phyloP scores from a whole-genome alignment of 2,329 filamentous ascomycete genomes.

The Ceratocystis harringtonii region DNA sequence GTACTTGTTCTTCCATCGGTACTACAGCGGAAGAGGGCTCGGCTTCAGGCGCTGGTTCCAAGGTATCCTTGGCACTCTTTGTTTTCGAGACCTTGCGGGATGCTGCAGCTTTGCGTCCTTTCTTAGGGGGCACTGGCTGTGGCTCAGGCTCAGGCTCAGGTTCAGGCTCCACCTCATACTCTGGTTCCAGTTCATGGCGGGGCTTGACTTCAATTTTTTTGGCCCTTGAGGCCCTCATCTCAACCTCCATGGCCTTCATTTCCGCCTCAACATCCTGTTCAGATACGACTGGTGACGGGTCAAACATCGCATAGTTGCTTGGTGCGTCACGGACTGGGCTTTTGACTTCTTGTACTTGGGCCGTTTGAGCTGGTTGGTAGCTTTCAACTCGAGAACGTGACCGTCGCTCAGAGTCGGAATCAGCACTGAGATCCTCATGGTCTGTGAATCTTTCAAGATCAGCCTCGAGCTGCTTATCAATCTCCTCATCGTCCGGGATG shows the following conservation, averaged over 20 bases:
- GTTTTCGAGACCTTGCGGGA: conserved; percentile 38
- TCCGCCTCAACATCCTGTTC: conserved; percentile 38
- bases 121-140: conserved; percentile 35
- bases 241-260: conserved; percentile 33
- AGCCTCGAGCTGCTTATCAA: conserved; percentile 49
- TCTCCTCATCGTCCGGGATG: conserved; percentile 46
- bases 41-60: conserved; percentile 23
- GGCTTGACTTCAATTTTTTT: conserved; percentile 18
- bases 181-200: not conserved
- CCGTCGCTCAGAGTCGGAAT: conserved; percentile 32
- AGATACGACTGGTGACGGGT: conserved; percentile 32
- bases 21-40: not conserved
- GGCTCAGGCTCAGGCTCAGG: conserved; percentile 21
- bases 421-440: conserved; percentile 34
- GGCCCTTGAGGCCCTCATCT: conserved; percentile 29
- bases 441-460: conserved; percentile 45
- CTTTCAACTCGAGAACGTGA: conserved; percentile 22
- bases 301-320: conserved; percentile 37
- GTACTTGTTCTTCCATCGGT: not conserved
- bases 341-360: not conserved
- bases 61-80: conserved; percentile 30
- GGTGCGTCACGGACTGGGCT: not conserved
- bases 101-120: conserved; percentile 36
- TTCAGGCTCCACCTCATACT: not conserved
- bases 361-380: conserved; percentile 17